Base-by-base conservation (phyloP, 225 moss, liverwort and hornwort species). In the Thuidium tamariscinum region DNA sequence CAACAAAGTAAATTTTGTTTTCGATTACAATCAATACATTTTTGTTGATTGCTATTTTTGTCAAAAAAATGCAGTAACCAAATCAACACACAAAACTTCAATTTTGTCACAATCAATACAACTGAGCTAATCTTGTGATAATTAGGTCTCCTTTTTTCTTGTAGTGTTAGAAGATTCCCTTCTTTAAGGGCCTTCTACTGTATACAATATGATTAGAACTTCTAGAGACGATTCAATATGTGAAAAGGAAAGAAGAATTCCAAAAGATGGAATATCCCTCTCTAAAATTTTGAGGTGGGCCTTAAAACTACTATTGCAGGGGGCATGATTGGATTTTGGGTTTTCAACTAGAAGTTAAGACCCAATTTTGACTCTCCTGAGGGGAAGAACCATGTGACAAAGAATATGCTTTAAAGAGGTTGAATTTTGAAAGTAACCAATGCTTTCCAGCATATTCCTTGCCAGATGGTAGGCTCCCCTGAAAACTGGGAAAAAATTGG, bases 401-500 rank as follows among this genome's bases (percentile, higher is more conserved):
- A 3, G 13, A 74, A 49, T 13, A 20, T 12, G 10, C 4, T n/a
- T n/a, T n/a, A 16, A 1, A 0, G 5, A 0, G 1, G 32, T 2
- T 27, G 7, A 1, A 7, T 4, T 30, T 74, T 34, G 7, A 34
- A 17, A 74, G 21, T 13, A 34, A 21, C 21, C 21, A 20, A 49
- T 34, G 1, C 10, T 49, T 32, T 49, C 21, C 3, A 74, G 21
- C 3, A 51, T 49, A 49, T 74, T 74, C 20, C 11, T 74, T 49
- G 13, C 21, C 1, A 5, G 1, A 10, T 49, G 32, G 32, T 20
- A 18, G 48, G 8, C 30, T 30, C 19, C 18, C 48, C 30, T 30
- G 30, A 48, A 48, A 48, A 30, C 4, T 11, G 4, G n/a, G 30
- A 48, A 72, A 73, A 46, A 73, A 3, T 19, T 48, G 20, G 34